Base-by-base conservation (phyloP, 2,329 filamentous ascomycete species). In the Neocucurbitaria cava region DNA sequence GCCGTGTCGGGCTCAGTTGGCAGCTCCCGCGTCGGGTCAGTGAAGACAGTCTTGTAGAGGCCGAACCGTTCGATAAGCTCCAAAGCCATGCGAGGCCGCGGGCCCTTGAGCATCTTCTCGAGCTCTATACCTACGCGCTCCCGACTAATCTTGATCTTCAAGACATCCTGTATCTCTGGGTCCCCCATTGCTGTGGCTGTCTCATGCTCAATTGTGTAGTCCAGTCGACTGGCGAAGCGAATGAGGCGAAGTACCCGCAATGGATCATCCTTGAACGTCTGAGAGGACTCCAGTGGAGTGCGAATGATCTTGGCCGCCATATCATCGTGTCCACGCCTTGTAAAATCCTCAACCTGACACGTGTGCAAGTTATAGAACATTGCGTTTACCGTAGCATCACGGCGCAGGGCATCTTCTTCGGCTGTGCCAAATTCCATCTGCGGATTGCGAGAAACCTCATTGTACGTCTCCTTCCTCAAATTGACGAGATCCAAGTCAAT, bases 401-500 rank as follows among this genome's bases (percentile, higher is more conserved):
- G 87, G 20, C 94, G 87, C 62, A 92, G 73, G 2, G 94, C 94
- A 76, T 99, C 94, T 75, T 99, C 92, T 71, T 90, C 84, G 0
- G 94, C 89, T 0, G 92, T 96, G 5, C 94, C 95, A 75, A 97
- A 97, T 72, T 96, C 92, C 83, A 98, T 90, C 65, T 91, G 84
- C 1, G 94, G 94, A 67, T 96, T 96, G 31, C 95, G 87, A 69
- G 91, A 96, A 55, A 95, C 87, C n/a, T 91, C 88, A 0, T 88
- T 85, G 66, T 98, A 98, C 0, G 89, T 93, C 78, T 98, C 95
- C 71, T 92, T 96, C 41, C 94, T 85, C 42, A 98, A 80, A 72
- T 98, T 99, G 65, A 99, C 95, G 70, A 99, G 88, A 72, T 99
- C 94, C 43, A 97, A 85, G 70, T 98, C 94, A 44, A 96, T 83